Conservation (phyloP, 306 rosid species). For the Hippophae gyantsensis region DNA sequence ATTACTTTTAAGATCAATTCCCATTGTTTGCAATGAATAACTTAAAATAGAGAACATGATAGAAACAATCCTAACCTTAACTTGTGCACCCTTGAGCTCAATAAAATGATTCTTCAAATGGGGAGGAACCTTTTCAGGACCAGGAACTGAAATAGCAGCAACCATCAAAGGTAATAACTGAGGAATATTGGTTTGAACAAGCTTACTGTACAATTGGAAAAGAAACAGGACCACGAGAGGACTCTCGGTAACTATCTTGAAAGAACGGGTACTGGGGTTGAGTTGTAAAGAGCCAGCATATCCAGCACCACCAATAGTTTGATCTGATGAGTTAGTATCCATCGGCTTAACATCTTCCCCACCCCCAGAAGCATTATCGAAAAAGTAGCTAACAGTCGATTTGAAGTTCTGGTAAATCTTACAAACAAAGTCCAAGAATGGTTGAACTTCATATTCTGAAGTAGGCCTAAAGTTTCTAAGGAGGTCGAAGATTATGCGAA, state of each 20-base stretch:
- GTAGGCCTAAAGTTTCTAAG: constrained; percentile 91
- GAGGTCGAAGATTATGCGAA: constrained; percentile 89
- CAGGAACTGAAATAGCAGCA: constrained; percentile 92
- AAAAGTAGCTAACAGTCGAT: constrained; percentile 76
- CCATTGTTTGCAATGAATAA: background rate
- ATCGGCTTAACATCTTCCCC: constrained; percentile 70
- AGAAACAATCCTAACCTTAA: constrained; percentile 51
- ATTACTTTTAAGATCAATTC: background rate
- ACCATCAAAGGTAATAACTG: constrained; percentile 93
- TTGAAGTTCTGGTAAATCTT: constrained; percentile 86
- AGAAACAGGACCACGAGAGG: constrained; percentile 96
- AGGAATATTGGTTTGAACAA: constrained; percentile 92
- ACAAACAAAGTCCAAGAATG: constrained; percentile 86
- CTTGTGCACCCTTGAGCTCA: constrained; percentile 97
- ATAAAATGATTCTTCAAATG: constrained; percentile 68
- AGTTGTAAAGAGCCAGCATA: constrained; percentile 59
- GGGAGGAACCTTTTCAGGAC: constrained; percentile 86
- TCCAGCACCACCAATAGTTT: constrained; percentile 26
- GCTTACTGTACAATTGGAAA: constrained; percentile 86
- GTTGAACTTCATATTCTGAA: constrained; percentile 82
- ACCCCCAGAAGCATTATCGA: constrained; percentile 48
- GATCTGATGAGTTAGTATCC: constrained; percentile 64
- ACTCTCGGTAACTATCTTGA: constrained; percentile 92
- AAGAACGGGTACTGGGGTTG: constrained; percentile 88
- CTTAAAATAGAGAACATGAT: background rate